A percentile compares a stretch with the other conserved stretches of the same genome.
Evolutionary conservation across 202 grass and related monocot genomes (phyloP).

Genomic region (Carex sylvatica): DNA sequence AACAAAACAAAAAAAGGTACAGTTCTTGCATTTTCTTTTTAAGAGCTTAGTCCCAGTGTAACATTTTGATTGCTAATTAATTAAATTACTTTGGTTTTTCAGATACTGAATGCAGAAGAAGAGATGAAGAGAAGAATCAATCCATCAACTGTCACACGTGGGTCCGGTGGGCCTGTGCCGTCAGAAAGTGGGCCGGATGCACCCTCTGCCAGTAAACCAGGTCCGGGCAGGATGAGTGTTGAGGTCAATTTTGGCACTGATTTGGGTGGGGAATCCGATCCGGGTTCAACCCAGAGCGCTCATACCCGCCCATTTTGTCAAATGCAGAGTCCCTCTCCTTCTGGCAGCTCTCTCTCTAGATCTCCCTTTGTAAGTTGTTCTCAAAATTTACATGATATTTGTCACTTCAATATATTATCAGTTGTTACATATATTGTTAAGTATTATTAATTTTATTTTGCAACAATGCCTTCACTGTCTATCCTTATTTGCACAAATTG

Average conservation of each 20-base stretch:
- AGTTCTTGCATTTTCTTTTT: not conserved
- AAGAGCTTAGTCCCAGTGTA: not conserved
- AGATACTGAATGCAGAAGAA: constrained; percentile 94
- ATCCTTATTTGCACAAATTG: not conserved
- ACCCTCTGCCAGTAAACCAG: constrained; percentile 46
- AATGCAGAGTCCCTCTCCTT: constrained; percentile 69
- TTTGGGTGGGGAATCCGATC: constrained; percentile 69
- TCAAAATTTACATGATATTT: constrained; percentile 13
- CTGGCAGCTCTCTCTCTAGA: constrained; percentile 43
- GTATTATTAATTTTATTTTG: constrained; percentile 10
- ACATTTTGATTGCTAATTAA: not conserved
- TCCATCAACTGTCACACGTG: constrained; percentile 32
- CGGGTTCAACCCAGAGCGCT: constrained; percentile 64
- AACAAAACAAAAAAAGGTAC: no score
- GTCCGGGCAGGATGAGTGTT: constrained; percentile 45
- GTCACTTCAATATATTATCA: constrained; percentile 37
- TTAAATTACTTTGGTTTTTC: not conserved
- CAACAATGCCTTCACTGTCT: not conserved
- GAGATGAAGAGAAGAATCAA: constrained; percentile 67
- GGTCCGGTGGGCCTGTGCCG: constrained; percentile 43
- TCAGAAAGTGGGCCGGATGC: constrained; percentile 53
- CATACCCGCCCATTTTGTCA: constrained; percentile 52
- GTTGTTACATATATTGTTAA: constrained; percentile 33
- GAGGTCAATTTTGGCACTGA: constrained; percentile 84
- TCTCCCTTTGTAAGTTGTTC: constrained; percentile 63